Conservation (phyloP, 306 rosid genomes). For the Ormosia emarginata region DNA sequence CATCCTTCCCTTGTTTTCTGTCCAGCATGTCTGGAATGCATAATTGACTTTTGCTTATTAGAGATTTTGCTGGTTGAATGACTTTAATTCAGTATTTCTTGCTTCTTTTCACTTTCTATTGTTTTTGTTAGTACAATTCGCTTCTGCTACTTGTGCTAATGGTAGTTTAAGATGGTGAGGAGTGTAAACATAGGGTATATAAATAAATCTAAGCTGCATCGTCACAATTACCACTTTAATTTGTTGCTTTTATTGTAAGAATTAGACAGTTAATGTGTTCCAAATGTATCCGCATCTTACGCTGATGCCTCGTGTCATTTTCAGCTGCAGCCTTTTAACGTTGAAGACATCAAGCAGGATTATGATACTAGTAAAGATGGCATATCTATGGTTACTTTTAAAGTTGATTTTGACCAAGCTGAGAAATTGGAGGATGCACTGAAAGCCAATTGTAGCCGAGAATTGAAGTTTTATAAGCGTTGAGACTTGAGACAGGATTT, state of each 20-base stretch:
- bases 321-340: slow-evolving; percentile 72
- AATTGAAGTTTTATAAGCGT: slow-evolving; percentile 55
- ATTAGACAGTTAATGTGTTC: not conserved
- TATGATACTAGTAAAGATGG: slow-evolving; percentile 86
- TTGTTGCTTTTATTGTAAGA: not conserved
- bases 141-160: not conserved
- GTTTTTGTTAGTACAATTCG: not conserved
- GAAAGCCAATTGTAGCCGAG: slow-evolving; percentile 74
- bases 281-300: not conserved
- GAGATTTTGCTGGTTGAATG: not conserved
- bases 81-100: not conserved
- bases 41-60: not conserved
- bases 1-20: not conserved
- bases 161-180: not conserved
- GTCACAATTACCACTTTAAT: not conserved
- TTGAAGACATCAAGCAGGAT: slow-evolving; percentile 76
- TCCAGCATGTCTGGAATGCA: not conserved
- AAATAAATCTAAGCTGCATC: not conserved
- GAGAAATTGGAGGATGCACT: slow-evolving; percentile 85
- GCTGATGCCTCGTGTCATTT: slow-evolving; percentile 7
- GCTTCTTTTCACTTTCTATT: not conserved
- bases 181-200: not conserved
- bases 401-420: slow-evolving; percentile 75
- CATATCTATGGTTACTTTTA: slow-evolving; percentile 69
- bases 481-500: slow-evolving; percentile 33